Evolutionary conservation across 305 asterid species (phyloP).

Genomic region (Fraxinus greggii): DNA sequence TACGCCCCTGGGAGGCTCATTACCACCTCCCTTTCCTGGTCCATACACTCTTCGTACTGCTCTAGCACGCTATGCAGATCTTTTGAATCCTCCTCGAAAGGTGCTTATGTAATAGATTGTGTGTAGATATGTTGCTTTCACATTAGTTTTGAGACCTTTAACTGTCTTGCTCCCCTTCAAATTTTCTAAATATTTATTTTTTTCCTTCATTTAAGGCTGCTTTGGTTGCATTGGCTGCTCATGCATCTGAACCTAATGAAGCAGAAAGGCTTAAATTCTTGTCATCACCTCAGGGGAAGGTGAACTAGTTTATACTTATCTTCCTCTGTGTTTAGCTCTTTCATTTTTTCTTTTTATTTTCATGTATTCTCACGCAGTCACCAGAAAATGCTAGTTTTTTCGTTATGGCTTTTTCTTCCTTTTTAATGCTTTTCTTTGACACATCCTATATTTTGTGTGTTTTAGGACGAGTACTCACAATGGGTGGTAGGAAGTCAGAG

Average conservation of each 20-base stretch:
- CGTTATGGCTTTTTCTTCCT: not conserved
- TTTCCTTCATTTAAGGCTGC: conserved; percentile 46
- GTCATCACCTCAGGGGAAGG: conserved; percentile 85
- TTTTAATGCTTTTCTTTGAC: not conserved
- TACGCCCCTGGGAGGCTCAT: conserved; percentile 51
- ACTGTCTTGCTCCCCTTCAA: conserved; percentile 5
- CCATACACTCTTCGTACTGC: conserved; percentile 67
- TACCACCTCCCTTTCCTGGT: conserved; percentile 67
- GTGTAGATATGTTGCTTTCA: not conserved
- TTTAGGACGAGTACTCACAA: conserved; percentile 67
- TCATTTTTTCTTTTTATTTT: not conserved
- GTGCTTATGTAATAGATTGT: conserved; percentile 24
- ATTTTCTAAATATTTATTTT: not conserved
- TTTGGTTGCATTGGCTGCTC: conserved; percentile 72
- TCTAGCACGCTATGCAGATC: conserved; percentile 65
- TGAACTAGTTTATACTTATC: conserved; percentile 21
- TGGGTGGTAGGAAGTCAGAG: conserved; percentile 71
- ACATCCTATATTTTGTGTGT: not conserved
- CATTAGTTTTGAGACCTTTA: conserved; percentile 14
- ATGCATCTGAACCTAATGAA: conserved; percentile 65
- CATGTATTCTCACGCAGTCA: not conserved
- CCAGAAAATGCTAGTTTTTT: not conserved
- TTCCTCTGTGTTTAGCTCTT: not conserved
- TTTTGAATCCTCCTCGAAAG: conserved; percentile 67
- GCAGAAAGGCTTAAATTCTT: conserved; percentile 62